These are phyloP conservation scores for Teunomyces tritomae DNA, from an alignment of 805 yeast species.

Conservation along the genomic window DNA sequence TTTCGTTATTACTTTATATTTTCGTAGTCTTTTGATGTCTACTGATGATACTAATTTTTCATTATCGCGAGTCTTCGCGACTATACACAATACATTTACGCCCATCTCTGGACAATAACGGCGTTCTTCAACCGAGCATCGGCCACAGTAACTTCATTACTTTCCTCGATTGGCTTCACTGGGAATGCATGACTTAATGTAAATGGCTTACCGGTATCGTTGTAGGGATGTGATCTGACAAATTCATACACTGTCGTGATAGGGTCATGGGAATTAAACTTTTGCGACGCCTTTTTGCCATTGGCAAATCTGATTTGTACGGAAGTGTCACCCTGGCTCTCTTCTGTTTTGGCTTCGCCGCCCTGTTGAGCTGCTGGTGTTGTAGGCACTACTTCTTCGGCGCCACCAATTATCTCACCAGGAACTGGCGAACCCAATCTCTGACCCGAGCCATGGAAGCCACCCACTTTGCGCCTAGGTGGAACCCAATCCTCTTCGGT, in stretches of 20 bases:
- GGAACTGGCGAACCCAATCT: slow-evolving; percentile 90
- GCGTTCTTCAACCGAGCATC: slow-evolving; percentile 79
- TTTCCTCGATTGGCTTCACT: slow-evolving; percentile 63
- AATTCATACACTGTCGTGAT: slow-evolving; percentile 67
- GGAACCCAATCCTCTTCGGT: slow-evolving; percentile 76
- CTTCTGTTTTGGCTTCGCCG: slow-evolving; percentile 4
- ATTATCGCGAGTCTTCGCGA: not conserved
- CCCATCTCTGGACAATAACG: slow-evolving; percentile 90
- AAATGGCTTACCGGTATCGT: slow-evolving; percentile 53
- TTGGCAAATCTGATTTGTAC: slow-evolving; percentile 83
- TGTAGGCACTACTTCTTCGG: slow-evolving; percentile 9
- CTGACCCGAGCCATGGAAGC: slow-evolving; percentile 77
- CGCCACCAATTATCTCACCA: slow-evolving; percentile 45
- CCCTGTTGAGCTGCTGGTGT: slow-evolving; percentile 10
- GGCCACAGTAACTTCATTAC: slow-evolving; percentile 49
- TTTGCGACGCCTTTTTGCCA: slow-evolving; percentile 67
- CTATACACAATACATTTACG: slow-evolving; percentile 2
- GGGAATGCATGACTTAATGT: slow-evolving; percentile 81
- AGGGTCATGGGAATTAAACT: slow-evolving; percentile 63
- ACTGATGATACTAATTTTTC: not conserved
- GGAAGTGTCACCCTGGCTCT: slow-evolving; percentile 59
- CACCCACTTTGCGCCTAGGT: slow-evolving; percentile 61
- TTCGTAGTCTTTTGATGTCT: not conserved
- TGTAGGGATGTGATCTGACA: slow-evolving; percentile 47
- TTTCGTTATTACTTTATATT: too few relatives aligned